Evolutionary conservation across 2,329 filamentous ascomycete species (phyloP), one percentile per base, ranked within the genome.

Genomic region (Thielaviopsis punctulata): DNA sequence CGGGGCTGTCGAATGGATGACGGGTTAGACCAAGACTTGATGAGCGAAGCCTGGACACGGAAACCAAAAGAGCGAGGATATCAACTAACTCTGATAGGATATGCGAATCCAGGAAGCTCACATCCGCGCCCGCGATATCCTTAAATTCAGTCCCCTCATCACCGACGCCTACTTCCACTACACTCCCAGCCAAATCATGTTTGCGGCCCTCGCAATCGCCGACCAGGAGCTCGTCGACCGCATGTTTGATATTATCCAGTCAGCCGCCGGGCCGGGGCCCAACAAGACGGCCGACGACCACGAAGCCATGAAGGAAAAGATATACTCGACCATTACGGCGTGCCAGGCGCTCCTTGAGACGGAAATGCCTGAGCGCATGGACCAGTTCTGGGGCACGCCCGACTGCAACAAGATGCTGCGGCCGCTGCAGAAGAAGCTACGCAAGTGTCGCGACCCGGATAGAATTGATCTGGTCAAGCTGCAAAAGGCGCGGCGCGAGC

Each of bases 131-230:
- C 76, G 84, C 43, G 77, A 81, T 19, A 73, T 86, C 46, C 76
- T 93, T 52, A 86, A 86, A 62, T 83, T 80, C 52, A 84, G 86
- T 53, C 85, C 88, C 0, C 70, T 94, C 49, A 75, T 95, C 56
- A 95, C 90, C 23, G 92, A 98, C 61, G 88, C 79, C n/a, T 96
- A 96, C 68, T 95, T 96, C 67, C 83, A 95, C 65, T 96, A 86
- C 68, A 90, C 90, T 0, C 92, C 92, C 0, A 84, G 86, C 22
- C 92, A 98, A 65, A 94, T 96, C 63, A 89, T 89, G 80, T 75
- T 96, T 55, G 82, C 86, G 0, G 80, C 89, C 0, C 68, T 95
- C 24, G 72, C 82, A 13, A 74, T 93, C 49, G 85, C 82, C 0
- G 90, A 96, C 62, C 67, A 71, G 41, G 76, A 73, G 0, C 67